These are phyloP conservation scores for Suillus luteus DNA, from an alignment of 768 basidiomycete genomes.

Conservation along the genomic window DNA sequence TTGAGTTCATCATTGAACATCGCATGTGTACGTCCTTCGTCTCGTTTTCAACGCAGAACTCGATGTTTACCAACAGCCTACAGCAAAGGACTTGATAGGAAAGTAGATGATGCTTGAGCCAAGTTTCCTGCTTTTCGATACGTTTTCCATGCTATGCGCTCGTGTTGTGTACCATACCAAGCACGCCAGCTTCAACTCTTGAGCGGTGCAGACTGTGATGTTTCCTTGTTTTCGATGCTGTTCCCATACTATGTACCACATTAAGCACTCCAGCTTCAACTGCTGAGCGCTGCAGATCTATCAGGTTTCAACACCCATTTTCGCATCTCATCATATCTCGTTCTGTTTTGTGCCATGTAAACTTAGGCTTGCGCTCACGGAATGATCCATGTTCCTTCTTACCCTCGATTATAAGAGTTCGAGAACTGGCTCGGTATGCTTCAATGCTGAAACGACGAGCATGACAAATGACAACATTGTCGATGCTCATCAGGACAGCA, in stretches of 20 bases:
- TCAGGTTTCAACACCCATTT: too few species aligned
- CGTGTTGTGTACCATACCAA: neutral
- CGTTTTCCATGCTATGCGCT: neutral
- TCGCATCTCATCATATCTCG: neutral
- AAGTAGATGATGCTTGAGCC: neutral
- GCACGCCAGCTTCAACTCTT: neutral
- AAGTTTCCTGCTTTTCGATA: neutral
- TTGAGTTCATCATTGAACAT: neutral
- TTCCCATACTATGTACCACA: neutral
- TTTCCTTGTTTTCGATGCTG: neutral
- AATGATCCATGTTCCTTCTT: neutral
- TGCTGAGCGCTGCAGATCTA: neutral
- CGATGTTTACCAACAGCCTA: neutral
- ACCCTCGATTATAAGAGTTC: neutral
- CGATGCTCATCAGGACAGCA: neutral
- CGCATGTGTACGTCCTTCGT: neutral
- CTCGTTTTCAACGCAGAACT: neutral
- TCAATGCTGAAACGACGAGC: neutral
- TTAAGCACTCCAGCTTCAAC: neutral
- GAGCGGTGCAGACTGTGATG: neutral
- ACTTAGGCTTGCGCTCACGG: neutral
- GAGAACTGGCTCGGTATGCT: neutral
- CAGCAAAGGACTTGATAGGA: neutral
- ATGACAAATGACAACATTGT: neutral
- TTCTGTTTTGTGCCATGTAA: neutral